These are phyloP conservation scores for Diaporthe australafricana DNA, from an alignment of 2,329 filamentous ascomycete genomes.

Conservation along the genomic window DNA sequence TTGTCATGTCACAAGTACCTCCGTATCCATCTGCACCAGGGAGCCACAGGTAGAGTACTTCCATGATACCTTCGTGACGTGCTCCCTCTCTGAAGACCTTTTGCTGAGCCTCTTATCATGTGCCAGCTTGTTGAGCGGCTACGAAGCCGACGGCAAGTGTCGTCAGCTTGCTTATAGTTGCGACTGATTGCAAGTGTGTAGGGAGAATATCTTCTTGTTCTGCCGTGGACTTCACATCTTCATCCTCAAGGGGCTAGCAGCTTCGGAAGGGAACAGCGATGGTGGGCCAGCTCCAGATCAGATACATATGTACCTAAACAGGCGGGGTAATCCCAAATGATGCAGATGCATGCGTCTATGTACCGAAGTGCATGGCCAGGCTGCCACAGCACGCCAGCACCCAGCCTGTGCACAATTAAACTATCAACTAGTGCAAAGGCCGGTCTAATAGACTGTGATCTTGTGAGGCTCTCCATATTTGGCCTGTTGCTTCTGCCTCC, in stretches of 20 bases:
- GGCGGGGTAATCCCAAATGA: background rate
- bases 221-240: background rate
- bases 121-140: too few species aligned
- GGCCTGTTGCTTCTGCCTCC: too few species aligned
- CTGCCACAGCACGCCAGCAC: too few species aligned
- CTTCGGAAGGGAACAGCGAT: background rate
- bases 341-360: conserved; percentile 14
- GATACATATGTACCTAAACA: background rate
- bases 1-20: background rate
- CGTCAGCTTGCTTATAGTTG: too few species aligned
- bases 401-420: background rate
- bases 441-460: too few species aligned
- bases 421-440: background rate
- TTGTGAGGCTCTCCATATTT: too few species aligned
- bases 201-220: too few species aligned
- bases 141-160: too few species aligned
- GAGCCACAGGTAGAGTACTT: background rate
- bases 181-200: background rate
- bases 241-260: background rate
- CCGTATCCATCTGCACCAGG: background rate
- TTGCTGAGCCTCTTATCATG: background rate
- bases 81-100: background rate
- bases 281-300: background rate
- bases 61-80: conserved; percentile 10
- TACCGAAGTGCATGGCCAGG: background rate